Evolutionary conservation across 805 yeast genomes (phyloP).

Genomic region (Monosporozyma yasuniensis): DNA sequence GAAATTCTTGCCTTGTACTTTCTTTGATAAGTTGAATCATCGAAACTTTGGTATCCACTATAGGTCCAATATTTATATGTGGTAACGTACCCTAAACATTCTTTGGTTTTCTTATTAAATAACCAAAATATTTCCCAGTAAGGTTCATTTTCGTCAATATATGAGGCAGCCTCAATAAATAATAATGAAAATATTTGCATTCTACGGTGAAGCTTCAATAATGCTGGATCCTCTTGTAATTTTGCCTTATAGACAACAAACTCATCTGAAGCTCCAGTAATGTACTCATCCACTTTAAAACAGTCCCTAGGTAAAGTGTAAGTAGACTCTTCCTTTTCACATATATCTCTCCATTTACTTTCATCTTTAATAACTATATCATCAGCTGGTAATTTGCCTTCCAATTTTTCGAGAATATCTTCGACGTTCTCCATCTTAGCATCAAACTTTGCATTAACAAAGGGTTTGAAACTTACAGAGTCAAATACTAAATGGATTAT

Average conservation of each 20-base stretch:
- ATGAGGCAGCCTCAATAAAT: slow-evolving; percentile 90
- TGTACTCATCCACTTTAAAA: slow-evolving; percentile 27
- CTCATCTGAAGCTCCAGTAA: background rate
- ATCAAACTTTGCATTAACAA: slow-evolving; percentile 49
- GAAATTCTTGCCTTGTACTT: slow-evolving; percentile 63
- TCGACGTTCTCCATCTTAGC: slow-evolving; percentile 41
- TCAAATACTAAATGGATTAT: slow-evolving; percentile 64
- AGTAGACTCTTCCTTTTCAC: slow-evolving; percentile 37
- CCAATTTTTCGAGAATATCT: slow-evolving; percentile 48
- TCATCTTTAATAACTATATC: slow-evolving; percentile 57
- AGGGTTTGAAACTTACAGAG: slow-evolving; percentile 62
- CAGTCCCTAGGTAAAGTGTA: slow-evolving; percentile 37
- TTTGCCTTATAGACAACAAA: slow-evolving; percentile 44
- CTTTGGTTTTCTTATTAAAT: slow-evolving; percentile 30
- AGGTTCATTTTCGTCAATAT: slow-evolving; percentile 65
- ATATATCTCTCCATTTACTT: slow-evolving; percentile 51
- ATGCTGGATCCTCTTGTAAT: slow-evolving; percentile 11
- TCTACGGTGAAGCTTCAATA: slow-evolving; percentile 47
- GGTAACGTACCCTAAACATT: slow-evolving; percentile 71
- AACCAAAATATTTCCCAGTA: slow-evolving; percentile 73
- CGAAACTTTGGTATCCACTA: slow-evolving; percentile 33
- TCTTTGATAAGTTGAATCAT: slow-evolving; percentile 14
- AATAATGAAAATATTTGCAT: slow-evolving; percentile 73
- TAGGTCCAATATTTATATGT: slow-evolving; percentile 79
- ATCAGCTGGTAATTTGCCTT: slow-evolving; percentile 50